phyloP scores from a whole-genome alignment of 2,329 filamentous ascomycete species.

The Ophiocordyceps camponoti-floridani region DNA sequence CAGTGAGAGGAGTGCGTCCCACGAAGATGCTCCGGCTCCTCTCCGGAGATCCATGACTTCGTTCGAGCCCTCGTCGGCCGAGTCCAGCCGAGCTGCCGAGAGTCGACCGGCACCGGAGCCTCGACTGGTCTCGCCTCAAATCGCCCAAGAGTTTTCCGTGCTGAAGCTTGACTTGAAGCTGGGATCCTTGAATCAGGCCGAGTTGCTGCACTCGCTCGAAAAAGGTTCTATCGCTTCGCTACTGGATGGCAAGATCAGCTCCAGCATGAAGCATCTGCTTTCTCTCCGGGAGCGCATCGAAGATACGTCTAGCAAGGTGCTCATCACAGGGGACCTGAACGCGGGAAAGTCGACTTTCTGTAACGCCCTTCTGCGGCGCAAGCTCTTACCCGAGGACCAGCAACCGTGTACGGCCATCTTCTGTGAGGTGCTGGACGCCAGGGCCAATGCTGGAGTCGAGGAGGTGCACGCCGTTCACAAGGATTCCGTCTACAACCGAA shows the following conservation, averaged over 20 bases:
- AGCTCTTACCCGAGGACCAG: slow-evolving; percentile 89
- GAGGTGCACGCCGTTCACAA: slow-evolving; percentile 93
- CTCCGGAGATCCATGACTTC: slow-evolving; percentile 58
- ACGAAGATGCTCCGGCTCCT: slow-evolving; percentile 25
- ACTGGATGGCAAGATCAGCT: slow-evolving; percentile 82
- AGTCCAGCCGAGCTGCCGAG: slow-evolving; percentile 58
- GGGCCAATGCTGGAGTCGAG: slow-evolving; percentile 79
- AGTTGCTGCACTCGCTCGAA: slow-evolving; percentile 86
- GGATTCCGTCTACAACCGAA: slow-evolving; percentile 60
- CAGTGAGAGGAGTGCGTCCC: slow-evolving; percentile 11
- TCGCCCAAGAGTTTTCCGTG: slow-evolving; percentile 89
- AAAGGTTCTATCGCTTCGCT: slow-evolving; percentile 81
- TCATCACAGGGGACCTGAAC: slow-evolving; percentile 91
- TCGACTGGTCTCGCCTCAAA: slow-evolving; percentile 74
- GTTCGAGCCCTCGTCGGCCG: slow-evolving; percentile 34
- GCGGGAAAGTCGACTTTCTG: slow-evolving; percentile 98
- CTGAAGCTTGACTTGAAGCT: slow-evolving; percentile 90
- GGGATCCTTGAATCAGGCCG: slow-evolving; percentile 67
- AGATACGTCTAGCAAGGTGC: slow-evolving; percentile 90
- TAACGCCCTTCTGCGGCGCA: slow-evolving; percentile 84
- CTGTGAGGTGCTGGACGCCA: slow-evolving; percentile 85
- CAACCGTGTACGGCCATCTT: slow-evolving; percentile 98
- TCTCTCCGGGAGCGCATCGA: slow-evolving; percentile 85
- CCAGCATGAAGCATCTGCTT: slow-evolving; percentile 79
- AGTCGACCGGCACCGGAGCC: slow-evolving; percentile 48